A percentile compares a stretch with the other conserved stretches of the same genome.
Conservation (phyloP, 1,284 basidiomycete genomes). For the Trametes sp. region DNA sequence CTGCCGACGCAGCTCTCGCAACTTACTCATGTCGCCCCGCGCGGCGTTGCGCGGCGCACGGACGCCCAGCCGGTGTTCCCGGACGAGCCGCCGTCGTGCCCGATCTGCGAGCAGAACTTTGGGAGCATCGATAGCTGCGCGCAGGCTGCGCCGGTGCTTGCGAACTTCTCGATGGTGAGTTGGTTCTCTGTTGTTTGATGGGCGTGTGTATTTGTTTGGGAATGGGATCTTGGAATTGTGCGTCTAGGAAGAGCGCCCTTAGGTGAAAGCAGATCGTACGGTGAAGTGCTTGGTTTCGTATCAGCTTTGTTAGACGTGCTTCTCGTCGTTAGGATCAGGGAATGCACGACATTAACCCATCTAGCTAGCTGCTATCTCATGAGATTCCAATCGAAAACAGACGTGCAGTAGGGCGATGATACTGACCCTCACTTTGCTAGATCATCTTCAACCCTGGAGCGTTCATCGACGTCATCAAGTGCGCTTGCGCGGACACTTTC, state of each 20-base stretch:
- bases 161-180: conserved; percentile 63
- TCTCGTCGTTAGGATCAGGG: too few relatives aligned
- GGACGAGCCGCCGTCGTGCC: conserved; percentile 58
- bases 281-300: too few relatives aligned
- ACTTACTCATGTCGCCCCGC: not conserved
- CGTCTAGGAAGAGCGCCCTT: too few relatives aligned
- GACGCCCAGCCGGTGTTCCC: conserved; percentile 55
- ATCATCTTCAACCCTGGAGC: conserved; percentile 69
- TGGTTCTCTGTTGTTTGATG: not conserved
- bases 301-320: too few relatives aligned
- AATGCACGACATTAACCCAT: too few relatives aligned
- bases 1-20: conserved; percentile 14
- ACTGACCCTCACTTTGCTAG: conserved; percentile 39
- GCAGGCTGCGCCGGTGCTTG: conserved; percentile 61
- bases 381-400: too few relatives aligned
- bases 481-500: conserved; percentile 74
- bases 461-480: conserved; percentile 70
- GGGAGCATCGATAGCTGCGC: conserved; percentile 62
- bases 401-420: too few relatives aligned
- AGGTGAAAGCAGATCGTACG: too few relatives aligned
- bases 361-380: too few relatives aligned
- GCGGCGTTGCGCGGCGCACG: conserved; percentile 21
- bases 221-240: too few relatives aligned
- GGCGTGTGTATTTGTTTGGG: too few relatives aligned
- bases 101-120: conserved; percentile 60